Base-by-base conservation (phyloP, 1,139 yeast genomes). In the Schizosaccharomyces versatilis region DNA sequence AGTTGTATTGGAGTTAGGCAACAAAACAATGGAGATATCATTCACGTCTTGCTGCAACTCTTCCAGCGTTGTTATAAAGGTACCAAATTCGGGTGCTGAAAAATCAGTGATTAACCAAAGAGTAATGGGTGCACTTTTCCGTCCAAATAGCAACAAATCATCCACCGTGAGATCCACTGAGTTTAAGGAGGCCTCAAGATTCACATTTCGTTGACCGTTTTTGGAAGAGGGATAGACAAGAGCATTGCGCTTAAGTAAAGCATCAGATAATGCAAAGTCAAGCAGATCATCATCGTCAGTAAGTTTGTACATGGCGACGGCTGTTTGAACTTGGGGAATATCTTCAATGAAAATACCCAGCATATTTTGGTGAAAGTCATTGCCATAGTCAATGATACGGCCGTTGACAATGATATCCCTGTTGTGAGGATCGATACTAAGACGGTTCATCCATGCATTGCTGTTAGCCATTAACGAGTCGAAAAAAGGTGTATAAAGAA, bases 351-450 rank as follows among this genome's bases (percentile, higher is more conserved):
- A 73, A 67, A 9, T 61, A 57, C 1, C 61, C 61, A n/a, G 67
- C 62, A 7, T 66, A 66, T 65, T 65, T 14, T 71, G 66, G 49
- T 76, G 69, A 71, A 78, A 70, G 49, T 67, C 65, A 19, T 69
- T 72, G 41, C 68, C 67, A 17, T 60, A 58, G 41, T 72, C 63
- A 8, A 67, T 65, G 10, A 68, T 63, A 9, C 84, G 73, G 49
- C 97, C 97, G 66, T 90, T 84, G 47, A 79, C 76, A 54, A 85
- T 73, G 3, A 84, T 69, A 0, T 77, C 68, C n/a, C 14, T 14
- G 5, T 14, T 17, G n/a, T 32, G 15, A 36, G 41, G 32, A 49
- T 49, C 52, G 10, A 49, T 14, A 10, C 42, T 38, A 15, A 49
- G 36, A 17, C 52, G 52, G 3, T 15, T 24, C 17, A 14, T 24